Conservation (phyloP, 495 filamentous ascomycete species). For the Podospora didyma region DNA sequence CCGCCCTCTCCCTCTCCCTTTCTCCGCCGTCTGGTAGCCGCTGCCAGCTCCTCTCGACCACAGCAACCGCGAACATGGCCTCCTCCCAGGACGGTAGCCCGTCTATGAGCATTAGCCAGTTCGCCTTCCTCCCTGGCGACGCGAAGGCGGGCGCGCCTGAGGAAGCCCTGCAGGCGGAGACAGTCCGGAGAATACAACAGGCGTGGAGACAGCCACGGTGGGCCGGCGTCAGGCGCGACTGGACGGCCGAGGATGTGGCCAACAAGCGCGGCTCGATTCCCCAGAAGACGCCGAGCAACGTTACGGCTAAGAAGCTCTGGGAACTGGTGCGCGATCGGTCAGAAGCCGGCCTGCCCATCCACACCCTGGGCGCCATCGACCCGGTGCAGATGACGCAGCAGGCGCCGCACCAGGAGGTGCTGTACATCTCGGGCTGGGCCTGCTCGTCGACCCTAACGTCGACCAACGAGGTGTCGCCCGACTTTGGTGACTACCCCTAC, state of each 20-base stretch:
- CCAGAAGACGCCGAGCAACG: conserved; percentile 82
- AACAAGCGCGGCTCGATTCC: conserved; percentile 84
- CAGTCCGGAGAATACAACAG: conserved; percentile 82
- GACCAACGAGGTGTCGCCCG: conserved; percentile 94
- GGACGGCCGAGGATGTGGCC: conserved; percentile 85
- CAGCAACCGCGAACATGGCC: conserved; percentile 22
- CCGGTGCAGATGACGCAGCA: conserved; percentile 99
- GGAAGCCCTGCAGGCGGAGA: conserved; percentile 72
- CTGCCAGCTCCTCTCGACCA: conserved; percentile 24
- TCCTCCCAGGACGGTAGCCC: conserved; percentile 13
- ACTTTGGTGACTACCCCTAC: conserved; percentile 98
- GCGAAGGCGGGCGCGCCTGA: conserved; percentile 74
- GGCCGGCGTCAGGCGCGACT: conserved; percentile 85
- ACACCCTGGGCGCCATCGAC: conserved; percentile 97
- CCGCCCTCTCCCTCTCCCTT: conserved; percentile 4
- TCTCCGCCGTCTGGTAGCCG: conserved; percentile 1
- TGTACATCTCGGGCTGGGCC: conserved; percentile 96
- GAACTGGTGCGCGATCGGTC: conserved; percentile 74
- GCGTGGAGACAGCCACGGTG: conserved; percentile 82
- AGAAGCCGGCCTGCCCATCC: conserved; percentile 76
- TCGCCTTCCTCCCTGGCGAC: conserved; percentile 70
- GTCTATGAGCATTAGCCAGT: conserved; percentile 44
- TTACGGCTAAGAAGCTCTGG: conserved; percentile 94
- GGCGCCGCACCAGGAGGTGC: conserved; percentile 88
- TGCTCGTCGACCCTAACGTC: conserved; percentile 88